Evolutionary conservation across 148 eudicot genomes (phyloP).

Genomic region (Amaranthus cruentus): DNA sequence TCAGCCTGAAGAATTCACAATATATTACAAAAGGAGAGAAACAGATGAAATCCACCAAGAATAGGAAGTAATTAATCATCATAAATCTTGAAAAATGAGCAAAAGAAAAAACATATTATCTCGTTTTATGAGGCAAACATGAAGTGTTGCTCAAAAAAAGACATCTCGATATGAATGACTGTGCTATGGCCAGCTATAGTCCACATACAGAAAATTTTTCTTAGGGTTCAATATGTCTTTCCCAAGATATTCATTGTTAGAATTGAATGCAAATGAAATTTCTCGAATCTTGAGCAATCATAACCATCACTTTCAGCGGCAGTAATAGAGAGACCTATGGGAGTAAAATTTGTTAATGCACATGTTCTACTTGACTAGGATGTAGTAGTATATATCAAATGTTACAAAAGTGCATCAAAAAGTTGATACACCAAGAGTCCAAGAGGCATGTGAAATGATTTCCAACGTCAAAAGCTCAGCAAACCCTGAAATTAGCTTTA

Average conservation of each 20-base stretch:
- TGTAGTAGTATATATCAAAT: not conserved
- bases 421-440: not conserved
- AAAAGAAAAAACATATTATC: not conserved
- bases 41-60: not conserved
- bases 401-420: not conserved
- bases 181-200: not conserved
- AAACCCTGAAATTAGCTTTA: not conserved
- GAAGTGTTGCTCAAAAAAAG: not conserved
- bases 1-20: conserved; percentile 58
- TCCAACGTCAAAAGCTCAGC: not conserved
- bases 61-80: not conserved
- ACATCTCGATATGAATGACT: not conserved
- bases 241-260: too few relatives aligned
- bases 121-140: too few relatives aligned
- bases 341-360: not conserved
- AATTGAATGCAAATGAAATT: not conserved
- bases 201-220: not conserved
- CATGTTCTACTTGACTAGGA: not conserved
- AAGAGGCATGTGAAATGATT: not conserved
- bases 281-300: not conserved
- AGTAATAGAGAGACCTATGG: not conserved
- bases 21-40: conserved; percentile 4
- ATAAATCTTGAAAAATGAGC: not conserved
- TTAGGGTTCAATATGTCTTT: not conserved
- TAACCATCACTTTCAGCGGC: not conserved